phyloP scores from a whole-genome alignment of 805 yeast genomes.

The Limtongia smithiae region DNA sequence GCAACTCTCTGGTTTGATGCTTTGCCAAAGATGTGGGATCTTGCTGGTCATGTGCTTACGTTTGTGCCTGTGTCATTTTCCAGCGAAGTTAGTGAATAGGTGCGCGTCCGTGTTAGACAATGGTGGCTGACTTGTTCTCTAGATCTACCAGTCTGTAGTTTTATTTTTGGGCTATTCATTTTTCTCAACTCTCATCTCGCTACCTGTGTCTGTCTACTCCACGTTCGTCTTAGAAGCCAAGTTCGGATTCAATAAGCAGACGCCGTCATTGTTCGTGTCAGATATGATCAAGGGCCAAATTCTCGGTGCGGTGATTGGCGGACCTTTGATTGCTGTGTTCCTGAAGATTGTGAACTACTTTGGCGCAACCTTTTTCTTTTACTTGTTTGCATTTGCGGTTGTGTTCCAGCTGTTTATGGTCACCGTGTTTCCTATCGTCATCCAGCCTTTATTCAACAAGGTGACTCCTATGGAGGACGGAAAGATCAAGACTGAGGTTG shows the following conservation, averaged over 20 bases:
- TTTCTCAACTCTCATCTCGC: conserved; percentile 50
- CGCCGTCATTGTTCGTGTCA: conserved; percentile 63
- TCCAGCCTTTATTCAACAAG: conserved; percentile 90
- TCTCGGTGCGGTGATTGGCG: conserved; percentile 57
- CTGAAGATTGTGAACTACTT: conserved; percentile 76
- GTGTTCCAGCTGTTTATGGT: conserved; percentile 68
- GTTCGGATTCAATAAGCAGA: conserved; percentile 89
- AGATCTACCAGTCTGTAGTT: conserved; percentile 66
- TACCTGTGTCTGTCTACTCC: conserved; percentile 71
- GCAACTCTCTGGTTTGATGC: conserved; percentile 57
- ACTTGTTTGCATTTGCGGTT: conserved; percentile 69
- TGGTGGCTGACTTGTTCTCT: background rate
- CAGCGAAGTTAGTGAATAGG: conserved; percentile 42
- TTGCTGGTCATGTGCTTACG: conserved; percentile 43
- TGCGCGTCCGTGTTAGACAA: background rate
- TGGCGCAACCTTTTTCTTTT: conserved; percentile 77
- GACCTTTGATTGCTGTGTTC: conserved; percentile 69
- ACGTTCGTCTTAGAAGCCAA: conserved; percentile 88
- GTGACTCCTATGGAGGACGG: conserved; percentile 88
- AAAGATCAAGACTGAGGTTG: conserved; percentile 76
- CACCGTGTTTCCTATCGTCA: conserved; percentile 69
- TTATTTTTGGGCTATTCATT: conserved; percentile 53
- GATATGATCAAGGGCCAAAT: conserved; percentile 64
- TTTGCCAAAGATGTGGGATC: conserved; percentile 60
- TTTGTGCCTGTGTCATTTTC: conserved; percentile 38